Conservation (phyloP, 805 yeast species). For the Scheffersomyces coipomensis region DNA sequence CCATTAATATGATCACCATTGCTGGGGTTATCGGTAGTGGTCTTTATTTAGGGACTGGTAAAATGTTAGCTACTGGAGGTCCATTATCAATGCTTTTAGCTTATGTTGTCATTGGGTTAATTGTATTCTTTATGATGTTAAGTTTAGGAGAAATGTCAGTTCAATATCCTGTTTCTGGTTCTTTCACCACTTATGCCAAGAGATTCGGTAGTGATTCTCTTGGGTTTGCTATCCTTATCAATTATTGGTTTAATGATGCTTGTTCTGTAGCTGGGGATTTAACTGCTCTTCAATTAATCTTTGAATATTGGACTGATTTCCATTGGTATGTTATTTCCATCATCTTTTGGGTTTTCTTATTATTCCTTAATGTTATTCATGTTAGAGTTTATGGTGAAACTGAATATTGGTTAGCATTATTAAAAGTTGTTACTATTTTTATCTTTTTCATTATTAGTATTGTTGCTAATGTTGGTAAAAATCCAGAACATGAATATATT, state of each 20-base stretch:
- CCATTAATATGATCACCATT: conserved; percentile 33
- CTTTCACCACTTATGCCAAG: conserved; percentile 49
- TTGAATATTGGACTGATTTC: conserved; percentile 48
- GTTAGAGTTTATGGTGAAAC: conserved; percentile 42
- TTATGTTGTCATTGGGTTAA: conserved; percentile 34
- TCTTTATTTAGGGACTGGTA: conserved; percentile 31
- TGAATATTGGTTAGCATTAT: conserved; percentile 37
- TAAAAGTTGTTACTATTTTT: conserved; percentile 50
- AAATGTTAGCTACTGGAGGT: conserved; percentile 29
- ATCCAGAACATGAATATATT: conserved; percentile 38
- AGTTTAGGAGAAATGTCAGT: conserved; percentile 59
- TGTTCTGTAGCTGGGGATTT: conserved; percentile 48
- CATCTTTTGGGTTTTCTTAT: conserved; percentile 52
- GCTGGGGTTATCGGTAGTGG: conserved; percentile 40
- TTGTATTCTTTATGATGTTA: conserved; percentile 54
- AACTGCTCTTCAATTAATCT: conserved; percentile 45
- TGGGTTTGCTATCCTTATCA: conserved; percentile 51
- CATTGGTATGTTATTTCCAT: conserved; percentile 52
- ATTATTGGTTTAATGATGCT: conserved; percentile 54
- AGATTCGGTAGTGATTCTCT: conserved; percentile 50
- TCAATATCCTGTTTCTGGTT: conserved; percentile 54
- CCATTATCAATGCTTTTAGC: conserved; percentile 32
- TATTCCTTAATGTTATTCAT: conserved; percentile 38
- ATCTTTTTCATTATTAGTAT: conserved; percentile 57
- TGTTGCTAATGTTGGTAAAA: conserved; percentile 59